Evolutionary conservation across 805 yeast genomes (phyloP).

Genomic region (Jamesozyma hellenica): DNA sequence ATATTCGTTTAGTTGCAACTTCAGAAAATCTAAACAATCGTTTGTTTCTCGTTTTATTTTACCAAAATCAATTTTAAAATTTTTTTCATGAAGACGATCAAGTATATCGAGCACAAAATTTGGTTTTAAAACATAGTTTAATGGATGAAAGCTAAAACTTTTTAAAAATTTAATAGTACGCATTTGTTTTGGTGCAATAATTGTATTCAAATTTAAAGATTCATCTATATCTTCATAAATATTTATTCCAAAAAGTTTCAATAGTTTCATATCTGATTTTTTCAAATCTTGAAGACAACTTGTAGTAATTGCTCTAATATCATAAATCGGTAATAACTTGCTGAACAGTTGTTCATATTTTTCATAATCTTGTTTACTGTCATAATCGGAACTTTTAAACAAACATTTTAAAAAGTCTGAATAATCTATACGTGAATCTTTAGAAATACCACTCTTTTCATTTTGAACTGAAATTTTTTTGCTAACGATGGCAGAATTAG

Average conservation of each 20-base stretch:
- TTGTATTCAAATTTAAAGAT: slow-evolving; percentile 32
- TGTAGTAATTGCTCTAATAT: slow-evolving; percentile 47
- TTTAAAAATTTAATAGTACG: slow-evolving; percentile 81
- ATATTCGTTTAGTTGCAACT: slow-evolving; percentile 22
- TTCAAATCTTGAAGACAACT: slow-evolving; percentile 42
- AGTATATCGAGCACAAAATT: slow-evolving; percentile 40
- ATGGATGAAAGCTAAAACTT: slow-evolving; percentile 48
- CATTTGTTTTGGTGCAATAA: slow-evolving; percentile 71
- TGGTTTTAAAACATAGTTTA: slow-evolving; percentile 45
- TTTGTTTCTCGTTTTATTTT: slow-evolving; percentile 28
- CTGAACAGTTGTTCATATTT: background rate
- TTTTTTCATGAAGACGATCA: slow-evolving; percentile 18
- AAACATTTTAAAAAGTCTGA: too few relatives aligned
- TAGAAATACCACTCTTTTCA: too few relatives aligned
- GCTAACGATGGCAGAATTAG: too few relatives aligned
- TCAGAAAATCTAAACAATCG: slow-evolving; percentile 31
- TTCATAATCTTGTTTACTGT: background rate
- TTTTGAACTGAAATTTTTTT: too few relatives aligned
- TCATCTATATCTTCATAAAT: slow-evolving; percentile 29
- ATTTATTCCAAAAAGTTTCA: slow-evolving; percentile 47
- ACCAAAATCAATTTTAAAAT: slow-evolving; percentile 25
- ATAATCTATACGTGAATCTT: too few relatives aligned
- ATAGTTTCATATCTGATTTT: slow-evolving; percentile 34
- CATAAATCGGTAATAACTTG: slow-evolving; percentile 13
- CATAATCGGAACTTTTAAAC: background rate